Percentiles rank a stretch among this genome's conserved stretches.
Conservation (phyloP, 371 early-diverging fungal species). For the Actinomortierella ambigua region DNA sequence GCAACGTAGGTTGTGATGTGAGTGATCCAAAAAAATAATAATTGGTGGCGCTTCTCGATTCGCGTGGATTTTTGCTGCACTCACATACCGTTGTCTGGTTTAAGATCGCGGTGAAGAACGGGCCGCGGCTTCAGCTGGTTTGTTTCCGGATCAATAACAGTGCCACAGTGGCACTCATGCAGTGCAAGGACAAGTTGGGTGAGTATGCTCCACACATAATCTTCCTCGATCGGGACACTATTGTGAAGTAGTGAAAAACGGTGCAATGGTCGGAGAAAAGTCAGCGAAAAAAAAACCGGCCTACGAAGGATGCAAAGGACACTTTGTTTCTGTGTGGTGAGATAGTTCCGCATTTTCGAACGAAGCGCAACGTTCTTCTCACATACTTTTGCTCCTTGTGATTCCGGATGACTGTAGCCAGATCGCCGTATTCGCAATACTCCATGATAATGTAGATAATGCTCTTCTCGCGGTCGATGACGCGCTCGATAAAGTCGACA, state of each 20-base stretch:
- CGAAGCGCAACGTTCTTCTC: background rate
- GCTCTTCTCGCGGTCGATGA: conserved; percentile 63
- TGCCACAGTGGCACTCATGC: conserved; percentile 67
- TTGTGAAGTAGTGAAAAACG: background rate
- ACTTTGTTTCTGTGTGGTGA: too few relatives aligned
- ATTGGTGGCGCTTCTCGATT: too few relatives aligned
- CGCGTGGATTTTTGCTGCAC: too few relatives aligned
- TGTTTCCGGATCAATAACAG: conserved; percentile 9
- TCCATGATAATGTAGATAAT: conserved; percentile 77
- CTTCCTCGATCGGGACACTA: conserved; percentile 61
- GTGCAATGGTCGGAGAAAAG: background rate
- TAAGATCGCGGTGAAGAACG: conserved; percentile 64
- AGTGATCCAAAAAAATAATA: conserved; percentile 5
- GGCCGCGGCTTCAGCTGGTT: conserved; percentile 22
- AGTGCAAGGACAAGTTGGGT: conserved; percentile 65
- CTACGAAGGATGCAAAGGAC: too few relatives aligned
- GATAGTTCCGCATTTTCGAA: too few relatives aligned
- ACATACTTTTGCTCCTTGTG: conserved; percentile 57
- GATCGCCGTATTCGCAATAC: conserved; percentile 58
- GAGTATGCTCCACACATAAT: conserved; percentile 62
- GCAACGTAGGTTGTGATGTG: too few relatives aligned
- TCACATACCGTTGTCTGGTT: conserved; percentile 71
- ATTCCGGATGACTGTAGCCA: conserved; percentile 59
- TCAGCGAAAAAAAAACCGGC: too few relatives aligned
- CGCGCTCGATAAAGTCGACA: conserved; percentile 72